Percentiles rank a stretch among this genome's conserved stretches.
These are phyloP conservation scores for Schizochytrium sp. DNA, from an alignment of 108 stramenopile species.

Conservation along the genomic window DNA sequence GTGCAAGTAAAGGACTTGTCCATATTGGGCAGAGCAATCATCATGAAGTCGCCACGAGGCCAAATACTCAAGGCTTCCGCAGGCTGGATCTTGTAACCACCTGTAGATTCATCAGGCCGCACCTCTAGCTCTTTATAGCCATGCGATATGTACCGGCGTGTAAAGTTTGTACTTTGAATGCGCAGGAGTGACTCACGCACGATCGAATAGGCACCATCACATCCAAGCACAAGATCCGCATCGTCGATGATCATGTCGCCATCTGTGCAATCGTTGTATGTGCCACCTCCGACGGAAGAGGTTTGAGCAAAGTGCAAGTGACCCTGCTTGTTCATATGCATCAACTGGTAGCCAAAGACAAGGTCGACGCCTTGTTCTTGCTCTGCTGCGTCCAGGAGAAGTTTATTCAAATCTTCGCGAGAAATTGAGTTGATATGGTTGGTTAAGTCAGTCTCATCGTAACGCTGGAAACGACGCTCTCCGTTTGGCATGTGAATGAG, in stretches of 20 bases:
- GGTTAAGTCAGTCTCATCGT: conserved; percentile 62
- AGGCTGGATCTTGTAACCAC: neutral
- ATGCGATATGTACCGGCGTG: conserved; percentile 63
- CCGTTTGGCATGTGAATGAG: conserved; percentile 65
- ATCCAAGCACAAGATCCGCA: conserved; percentile 75
- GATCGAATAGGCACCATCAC: conserved; percentile 82
- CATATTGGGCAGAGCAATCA: conserved; percentile 70
- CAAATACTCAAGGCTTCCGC: conserved; percentile 67
- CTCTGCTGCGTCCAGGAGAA: conserved; percentile 58
- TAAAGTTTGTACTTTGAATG: conserved; percentile 48
- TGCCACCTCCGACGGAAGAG: neutral
- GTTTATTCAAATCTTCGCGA: conserved; percentile 59
- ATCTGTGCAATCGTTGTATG: neutral
- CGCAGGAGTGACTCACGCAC: conserved; percentile 74
- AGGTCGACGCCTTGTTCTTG: neutral
- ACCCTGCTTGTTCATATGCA: conserved; percentile 17
- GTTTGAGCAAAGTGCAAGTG: neutral
- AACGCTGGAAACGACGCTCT: conserved; percentile 40
- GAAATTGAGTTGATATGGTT: conserved; percentile 63
- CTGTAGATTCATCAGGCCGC: conserved; percentile 65
- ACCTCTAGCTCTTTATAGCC: conserved; percentile 81
- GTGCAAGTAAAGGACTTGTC: conserved; percentile 69
- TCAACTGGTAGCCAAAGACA: conserved; percentile 51
- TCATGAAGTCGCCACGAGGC: conserved; percentile 69
- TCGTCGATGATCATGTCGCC: conserved; percentile 9